Conservation (phyloP, 164 flowering plant species). For the Berberis vulgaris region DNA sequence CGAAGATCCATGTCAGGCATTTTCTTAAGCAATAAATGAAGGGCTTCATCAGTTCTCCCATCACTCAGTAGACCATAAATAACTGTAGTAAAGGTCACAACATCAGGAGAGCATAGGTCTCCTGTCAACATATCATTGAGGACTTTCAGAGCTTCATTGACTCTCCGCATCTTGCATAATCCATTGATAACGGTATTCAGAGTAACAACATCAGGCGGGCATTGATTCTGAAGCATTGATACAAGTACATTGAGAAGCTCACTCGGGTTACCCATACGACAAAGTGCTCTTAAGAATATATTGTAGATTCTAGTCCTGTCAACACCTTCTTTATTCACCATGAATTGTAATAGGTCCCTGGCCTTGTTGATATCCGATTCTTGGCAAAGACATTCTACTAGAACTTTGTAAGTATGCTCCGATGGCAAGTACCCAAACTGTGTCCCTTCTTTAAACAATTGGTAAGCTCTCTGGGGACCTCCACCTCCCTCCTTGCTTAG, state of each 20-base stretch:
- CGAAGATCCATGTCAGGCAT: slow-evolving; percentile 50
- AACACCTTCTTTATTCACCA: slow-evolving; percentile 41
- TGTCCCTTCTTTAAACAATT: slow-evolving; percentile 67
- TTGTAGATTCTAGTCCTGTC: slow-evolving; percentile 65
- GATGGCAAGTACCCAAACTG: slow-evolving; percentile 57
- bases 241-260: slow-evolving; percentile 77
- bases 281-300: slow-evolving; percentile 74
- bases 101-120: slow-evolving; percentile 66
- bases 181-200: slow-evolving; percentile 78
- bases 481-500: slow-evolving; percentile 67
- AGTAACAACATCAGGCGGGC: slow-evolving; percentile 69
- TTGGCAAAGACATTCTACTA: slow-evolving; percentile 63
- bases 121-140: slow-evolving; percentile 67
- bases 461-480: slow-evolving; percentile 62
- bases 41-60: slow-evolving; percentile 52
- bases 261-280: slow-evolving; percentile 45
- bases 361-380: slow-evolving; percentile 57
- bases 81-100: slow-evolving; percentile 66
- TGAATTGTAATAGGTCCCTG: slow-evolving; percentile 38
- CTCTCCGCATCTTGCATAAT: slow-evolving; percentile 63
- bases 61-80: slow-evolving; percentile 49
- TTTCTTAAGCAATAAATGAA: slow-evolving; percentile 32
- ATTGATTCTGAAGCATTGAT: slow-evolving; percentile 62
- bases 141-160: slow-evolving; percentile 66
- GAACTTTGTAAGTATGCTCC: slow-evolving; percentile 55